phyloP scores from a whole-genome alignment of 768 basidiomycete species.

The Cystofilobasidium macerans region DNA sequence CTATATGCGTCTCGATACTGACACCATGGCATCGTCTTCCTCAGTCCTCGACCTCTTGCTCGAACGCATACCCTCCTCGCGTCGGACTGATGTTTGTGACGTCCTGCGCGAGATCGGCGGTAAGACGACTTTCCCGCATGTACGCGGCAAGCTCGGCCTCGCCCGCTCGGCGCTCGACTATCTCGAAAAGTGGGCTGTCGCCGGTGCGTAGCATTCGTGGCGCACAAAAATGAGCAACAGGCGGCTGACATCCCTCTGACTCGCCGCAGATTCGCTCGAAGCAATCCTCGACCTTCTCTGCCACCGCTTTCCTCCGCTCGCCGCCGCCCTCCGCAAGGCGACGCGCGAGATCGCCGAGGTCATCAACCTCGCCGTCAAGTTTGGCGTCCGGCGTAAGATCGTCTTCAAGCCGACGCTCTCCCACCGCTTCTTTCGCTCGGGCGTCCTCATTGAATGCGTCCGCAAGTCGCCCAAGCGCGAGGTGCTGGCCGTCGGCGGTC shows the following conservation, averaged over 20 bases:
- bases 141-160: slow-evolving; percentile 33
- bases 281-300: slow-evolving; percentile 25
- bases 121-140: slow-evolving; percentile 14
- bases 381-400: slow-evolving; percentile 56
- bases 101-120: slow-evolving; percentile 42
- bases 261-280: slow-evolving; percentile 16
- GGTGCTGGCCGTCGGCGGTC: slow-evolving; percentile 34
- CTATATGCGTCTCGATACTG: no score
- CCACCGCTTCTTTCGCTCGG: slow-evolving; percentile 59
- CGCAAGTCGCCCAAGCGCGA: slow-evolving; percentile 29
- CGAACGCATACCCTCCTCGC: slow-evolving; percentile 50
- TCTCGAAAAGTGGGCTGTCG: slow-evolving; percentile 49
- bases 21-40: no score
- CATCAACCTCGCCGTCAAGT: slow-evolving; percentile 49
- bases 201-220: no score
- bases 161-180: slow-evolving; percentile 61
- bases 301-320: slow-evolving; percentile 22
- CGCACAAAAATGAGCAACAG: no score
- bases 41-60: slow-evolving; percentile 52
- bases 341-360: slow-evolving; percentile 53
- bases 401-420: slow-evolving; percentile 57
- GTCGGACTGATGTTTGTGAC: slow-evolving; percentile 51
- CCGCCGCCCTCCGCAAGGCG: slow-evolving; percentile 26
- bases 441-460: slow-evolving; percentile 53
- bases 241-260: neutral